phyloP scores from a whole-genome alignment of 805 yeast genomes.

The Dipodascus albidus region DNA sequence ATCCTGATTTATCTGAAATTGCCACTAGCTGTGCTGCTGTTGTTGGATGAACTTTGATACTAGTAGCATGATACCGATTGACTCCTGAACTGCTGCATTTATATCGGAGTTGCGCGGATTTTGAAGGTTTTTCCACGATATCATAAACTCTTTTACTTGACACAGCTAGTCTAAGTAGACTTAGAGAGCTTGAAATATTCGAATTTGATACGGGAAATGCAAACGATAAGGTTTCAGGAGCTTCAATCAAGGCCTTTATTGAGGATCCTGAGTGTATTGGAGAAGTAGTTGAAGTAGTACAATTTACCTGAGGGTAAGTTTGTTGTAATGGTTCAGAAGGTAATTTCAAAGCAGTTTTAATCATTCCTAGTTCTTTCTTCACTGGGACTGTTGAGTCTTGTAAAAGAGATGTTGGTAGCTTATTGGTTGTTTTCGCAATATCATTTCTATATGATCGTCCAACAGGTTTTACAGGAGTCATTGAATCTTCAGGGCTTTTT shows the following conservation, averaged over 20 bases:
- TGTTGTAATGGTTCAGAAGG: neutral
- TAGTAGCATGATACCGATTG: neutral
- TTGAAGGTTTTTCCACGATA: neutral
- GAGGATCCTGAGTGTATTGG: neutral
- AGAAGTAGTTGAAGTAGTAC: neutral
- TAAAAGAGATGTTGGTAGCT: neutral
- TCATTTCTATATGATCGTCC: no score
- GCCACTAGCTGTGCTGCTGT: neutral
- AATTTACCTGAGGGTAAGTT: neutral
- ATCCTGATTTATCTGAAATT: neutral
- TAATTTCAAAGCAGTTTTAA: neutral
- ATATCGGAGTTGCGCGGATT: neutral
- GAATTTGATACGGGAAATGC: neutral
- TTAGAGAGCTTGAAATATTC: neutral
- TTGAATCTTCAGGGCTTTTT: no score
- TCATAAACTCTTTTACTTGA: neutral
- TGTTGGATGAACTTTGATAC: neutral
- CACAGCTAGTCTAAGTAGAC: neutral
- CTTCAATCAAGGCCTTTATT: neutral
- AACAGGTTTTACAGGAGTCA: no score
- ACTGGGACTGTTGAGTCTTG: neutral
- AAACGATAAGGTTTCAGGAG: neutral
- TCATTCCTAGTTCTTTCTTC: neutral
- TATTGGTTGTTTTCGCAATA: no score
- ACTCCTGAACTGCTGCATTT: neutral